Base-by-base conservation (phyloP, 73 alveolate genomes). In the Paramecium octaurelia region DNA sequence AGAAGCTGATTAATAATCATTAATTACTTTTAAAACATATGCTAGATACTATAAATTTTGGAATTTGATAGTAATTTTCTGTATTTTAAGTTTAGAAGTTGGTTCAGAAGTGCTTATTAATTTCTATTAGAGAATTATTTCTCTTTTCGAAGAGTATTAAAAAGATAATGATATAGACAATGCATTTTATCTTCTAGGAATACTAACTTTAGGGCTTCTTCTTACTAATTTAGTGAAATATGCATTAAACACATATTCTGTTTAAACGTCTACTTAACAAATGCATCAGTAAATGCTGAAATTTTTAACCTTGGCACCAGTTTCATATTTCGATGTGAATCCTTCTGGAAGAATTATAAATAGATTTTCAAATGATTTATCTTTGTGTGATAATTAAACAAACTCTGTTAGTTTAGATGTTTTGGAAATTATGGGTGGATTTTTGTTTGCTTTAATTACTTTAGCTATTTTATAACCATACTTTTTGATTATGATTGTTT, bases 341-440 rank as follows among this genome's bases (percentile, higher is more conserved):
- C 97, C 98, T 34, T 59, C 92, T 16, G 98, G 98, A 27, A 86
- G 96, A 75, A 94, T 94, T n/a, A 31, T 94, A 4, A 94, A 93
- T 20, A 94, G 96, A 85, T 95, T 95, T 71, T 88, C 92, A 36
- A 75, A 42, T 57, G 95, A 93, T 58, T 20, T 73, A 54, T 68
- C 86, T 34, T 69, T 59, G 34, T 31, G 57, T 48, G 93, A 92
- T 38, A 46, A 46, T 92, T 9, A 80, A 43, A 54, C 86, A 18
- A 85, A 29, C 24, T 18, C 36, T 6, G 94, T 54, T 8, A 40
- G 44, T 57, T 31, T 43, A 4, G 92, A 60, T 50, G 48, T 60
- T 10, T 14, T 57, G 31, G 76, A 54, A 36, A 36, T 31, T n/a
- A n/a, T 91, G 1, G 23, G 83, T 4, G 73, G 48, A n/a, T 76